Base-by-base conservation (phyloP, 441 rosid genomes). In the Biscutella laevigata region DNA sequence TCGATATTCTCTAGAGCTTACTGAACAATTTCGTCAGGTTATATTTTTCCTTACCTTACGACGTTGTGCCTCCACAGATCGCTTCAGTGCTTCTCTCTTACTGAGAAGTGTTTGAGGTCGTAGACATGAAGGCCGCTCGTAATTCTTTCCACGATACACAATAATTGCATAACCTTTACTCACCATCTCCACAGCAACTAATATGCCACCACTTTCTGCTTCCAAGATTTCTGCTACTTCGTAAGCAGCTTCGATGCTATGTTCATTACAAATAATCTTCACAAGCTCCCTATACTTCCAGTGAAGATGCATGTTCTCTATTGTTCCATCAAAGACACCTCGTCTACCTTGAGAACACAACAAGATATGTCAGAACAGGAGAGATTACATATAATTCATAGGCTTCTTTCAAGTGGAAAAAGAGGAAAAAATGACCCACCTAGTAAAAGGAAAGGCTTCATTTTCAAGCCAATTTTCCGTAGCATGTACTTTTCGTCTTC, bases 261-360 rank as follows among this genome's bases (percentile, higher is more conserved):
- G 70, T 70, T 81, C 88, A 58, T 78, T 78, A 59, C 73, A 74
- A 48, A 91, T 76, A 63, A 92, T 66, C 79, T 86, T 92, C 70
- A 88, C 91, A 61, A 88, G 91, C 62, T 92, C 99, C 81, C 99
- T 74, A 61, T 88, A 81, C 74, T 88, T 88, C 99, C 96, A 86
- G 64, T 92, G 96, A 56, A 86, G 94, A 76, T 88, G 96, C 96
- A 88, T 83, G 69, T 88, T 88, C 76, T 88, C 95, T 57, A 85
- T 66, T 40, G 94, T 86, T 69, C 95, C 96, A 56, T 71, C 88
- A 75, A 83, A 92, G 35, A 83, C 83, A 4, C 94, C 94, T 50
- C 91, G 71, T 70, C 88, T 79, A 72, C 98, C 98, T 66, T 92
- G 66, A 62, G 27, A 70, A 71, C 53, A 53, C 22, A 71, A 68